Base-by-base conservation (phyloP, 164 flowering plant genomes). In the Euptelea pleiosperma region DNA sequence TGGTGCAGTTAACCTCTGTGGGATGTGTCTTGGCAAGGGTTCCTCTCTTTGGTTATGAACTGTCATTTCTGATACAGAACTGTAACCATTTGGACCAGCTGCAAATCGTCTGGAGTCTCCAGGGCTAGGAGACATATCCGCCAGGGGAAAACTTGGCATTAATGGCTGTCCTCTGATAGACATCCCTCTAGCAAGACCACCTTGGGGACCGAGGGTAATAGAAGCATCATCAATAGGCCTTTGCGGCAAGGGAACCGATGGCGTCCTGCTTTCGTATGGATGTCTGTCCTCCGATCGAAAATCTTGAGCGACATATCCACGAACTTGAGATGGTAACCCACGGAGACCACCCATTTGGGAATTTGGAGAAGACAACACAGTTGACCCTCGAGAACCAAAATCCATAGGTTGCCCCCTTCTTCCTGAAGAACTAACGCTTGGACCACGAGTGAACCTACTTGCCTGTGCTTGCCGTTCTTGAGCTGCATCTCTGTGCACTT, bases 131-230 rank as follows among this genome's bases (percentile, higher is more conserved):
- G 77, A 62, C 26, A 60, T 42, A 45, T 82, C 84, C 43, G 69
- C 12, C 24, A 55, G 35, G 15, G 72, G 52, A 56, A 55, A 41
- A 42, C 64, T 53, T 7, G 75, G 43, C 53, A 74, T 52, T 29
- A 76, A 25, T 33, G 76, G 72, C 21, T 79, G 78, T 10, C 86
- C 94, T 70, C 88, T 71, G 26, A 63, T 72, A 31, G 86, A 82
- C 89, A 85, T 87, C 43, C 86, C 90, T 71, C 82, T 71, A 11
- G 78, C 92, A 62, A 90, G 87, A 49, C 97, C 95, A 62, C 97
- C 97, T 70, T 87, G 95, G 14, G 97, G 90, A 4, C 87, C 92
- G 67, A 90, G 80, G 19, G 89, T 79, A 16, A 87, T 82, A 19
- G 87, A 55, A 48, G 79, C 89, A 67, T 83, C 88, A 59, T 82